These are phyloP conservation scores for Aspergillus coremiiformis DNA, from an alignment of 495 filamentous ascomycete species.

Conservation along the genomic window DNA sequence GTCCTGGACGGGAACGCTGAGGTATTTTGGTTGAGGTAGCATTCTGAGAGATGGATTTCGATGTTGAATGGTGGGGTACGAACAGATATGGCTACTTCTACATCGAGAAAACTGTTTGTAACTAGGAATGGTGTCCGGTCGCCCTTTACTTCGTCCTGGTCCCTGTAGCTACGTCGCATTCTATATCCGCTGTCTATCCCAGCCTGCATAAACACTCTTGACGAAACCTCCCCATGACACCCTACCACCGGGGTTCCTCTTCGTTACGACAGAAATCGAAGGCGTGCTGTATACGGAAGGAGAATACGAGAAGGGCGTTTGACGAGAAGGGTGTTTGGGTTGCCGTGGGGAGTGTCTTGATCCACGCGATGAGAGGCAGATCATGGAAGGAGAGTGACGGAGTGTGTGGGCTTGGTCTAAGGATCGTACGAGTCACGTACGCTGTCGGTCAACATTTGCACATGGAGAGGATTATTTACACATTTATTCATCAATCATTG, in stretches of 20 bases:
- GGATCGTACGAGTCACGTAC: not conserved
- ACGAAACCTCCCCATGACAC: conserved; percentile 14
- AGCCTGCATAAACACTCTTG: too few relatives aligned
- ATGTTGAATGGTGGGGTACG: too few relatives aligned
- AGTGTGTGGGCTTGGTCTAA: conserved; percentile 46
- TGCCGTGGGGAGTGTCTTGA: conserved; percentile 60
- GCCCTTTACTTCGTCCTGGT: conserved; percentile 20
- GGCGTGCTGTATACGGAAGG: conserved; percentile 1
- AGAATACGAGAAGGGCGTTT: not conserved
- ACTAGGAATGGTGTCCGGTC: too few relatives aligned
- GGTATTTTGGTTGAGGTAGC: too few relatives aligned
- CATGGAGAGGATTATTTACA: conserved; percentile 21
- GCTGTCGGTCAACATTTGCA: not conserved
- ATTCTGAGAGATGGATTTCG: too few relatives aligned
- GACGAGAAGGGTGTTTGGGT: conserved; percentile 44
- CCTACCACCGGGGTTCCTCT: conserved; percentile 16
- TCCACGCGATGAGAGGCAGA: conserved; percentile 48
- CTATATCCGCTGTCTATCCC: too few relatives aligned
- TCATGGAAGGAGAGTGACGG: conserved; percentile 50
- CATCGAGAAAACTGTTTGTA: too few relatives aligned
- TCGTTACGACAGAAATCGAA: conserved; percentile 12
- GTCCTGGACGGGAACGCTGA: too few relatives aligned
- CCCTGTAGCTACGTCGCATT: conserved; percentile 20
- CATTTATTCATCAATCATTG: conserved; percentile 34
- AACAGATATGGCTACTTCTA: too few relatives aligned